A percentile compares a stretch with the other conserved stretches of the same genome.
Evolutionary conservation across 768 basidiomycete species (phyloP).

Genomic region (Peribolospora baueri): DNA sequence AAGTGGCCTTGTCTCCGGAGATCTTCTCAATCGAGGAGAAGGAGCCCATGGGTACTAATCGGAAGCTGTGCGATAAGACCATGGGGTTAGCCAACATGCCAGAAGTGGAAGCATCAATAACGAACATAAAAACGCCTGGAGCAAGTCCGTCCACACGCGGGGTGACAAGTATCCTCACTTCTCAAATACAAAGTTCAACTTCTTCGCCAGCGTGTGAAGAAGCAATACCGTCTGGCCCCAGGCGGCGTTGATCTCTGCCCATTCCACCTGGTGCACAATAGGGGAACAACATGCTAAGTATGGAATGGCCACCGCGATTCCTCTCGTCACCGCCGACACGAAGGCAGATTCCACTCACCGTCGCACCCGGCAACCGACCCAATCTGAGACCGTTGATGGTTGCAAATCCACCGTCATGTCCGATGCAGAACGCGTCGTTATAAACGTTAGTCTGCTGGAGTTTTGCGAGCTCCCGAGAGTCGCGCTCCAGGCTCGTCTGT

Average conservation of each 20-base stretch:
- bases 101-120: neutral
- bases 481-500: constrained; percentile 51
- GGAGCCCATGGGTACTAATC: constrained; percentile 76
- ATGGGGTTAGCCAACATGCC: neutral
- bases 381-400: constrained; percentile 92
- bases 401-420: constrained; percentile 79
- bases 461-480: constrained; percentile 27
- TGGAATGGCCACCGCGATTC: neutral
- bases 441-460: constrained; percentile 81
- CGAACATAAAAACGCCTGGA: neutral
- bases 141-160: neutral
- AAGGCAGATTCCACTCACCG: neutral
- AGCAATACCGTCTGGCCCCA: constrained; percentile 91
- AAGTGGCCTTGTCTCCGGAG: constrained; percentile 46
- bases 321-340: too few relatives aligned
- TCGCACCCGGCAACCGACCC: constrained; percentile 35
- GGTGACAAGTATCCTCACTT: constrained; percentile 29
- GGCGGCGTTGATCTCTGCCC: constrained; percentile 96
- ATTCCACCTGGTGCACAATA: constrained; percentile 44
- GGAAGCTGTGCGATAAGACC: constrained; percentile 34
- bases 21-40: constrained; percentile 61
- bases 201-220: constrained; percentile 69
- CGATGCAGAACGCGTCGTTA: constrained; percentile 85
- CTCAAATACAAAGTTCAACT: constrained; percentile 69
- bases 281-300: neutral